Conservation (phyloP, 345 rosid species). For the Crucihimalaya himalaica region DNA sequence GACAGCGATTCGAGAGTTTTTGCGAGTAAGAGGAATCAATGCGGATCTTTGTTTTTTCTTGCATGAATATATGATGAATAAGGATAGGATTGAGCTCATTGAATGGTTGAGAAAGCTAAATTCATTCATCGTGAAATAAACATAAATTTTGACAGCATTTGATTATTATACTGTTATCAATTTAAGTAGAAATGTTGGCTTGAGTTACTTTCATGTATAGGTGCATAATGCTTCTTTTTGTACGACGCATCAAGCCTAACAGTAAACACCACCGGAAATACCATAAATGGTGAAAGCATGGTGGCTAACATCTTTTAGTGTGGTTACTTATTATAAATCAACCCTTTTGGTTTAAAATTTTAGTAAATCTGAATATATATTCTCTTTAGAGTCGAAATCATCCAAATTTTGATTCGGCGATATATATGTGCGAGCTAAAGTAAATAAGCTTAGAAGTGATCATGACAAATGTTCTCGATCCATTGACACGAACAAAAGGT, state of each 20-base stretch:
- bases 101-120: conserved; percentile 63
- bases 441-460: neutral
- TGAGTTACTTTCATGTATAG: neutral
- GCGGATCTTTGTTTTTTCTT: conserved; percentile 59
- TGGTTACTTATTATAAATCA: too few relatives aligned
- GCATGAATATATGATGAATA: conserved; percentile 74
- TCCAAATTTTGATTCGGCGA: too few relatives aligned
- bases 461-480: neutral
- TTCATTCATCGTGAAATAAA: conserved; percentile 48
- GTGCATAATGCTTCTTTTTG: neutral
- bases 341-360: neutral
- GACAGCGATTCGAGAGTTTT: conserved; percentile 45
- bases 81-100: conserved; percentile 70
- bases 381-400: too few relatives aligned
- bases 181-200: neutral
- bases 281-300: too few relatives aligned
- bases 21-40: conserved; percentile 67
- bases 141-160: neutral
- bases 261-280: too few relatives aligned
- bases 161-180: neutral
- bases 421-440: neutral
- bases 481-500: neutral
- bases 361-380: too few relatives aligned
- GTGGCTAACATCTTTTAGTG: neutral
- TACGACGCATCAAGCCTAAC: too few relatives aligned